Evolutionary conservation across 495 filamentous ascomycete genomes (phyloP), one percentile per base, ranked within the genome.

Genomic region (Tuber melanosporum): DNA sequence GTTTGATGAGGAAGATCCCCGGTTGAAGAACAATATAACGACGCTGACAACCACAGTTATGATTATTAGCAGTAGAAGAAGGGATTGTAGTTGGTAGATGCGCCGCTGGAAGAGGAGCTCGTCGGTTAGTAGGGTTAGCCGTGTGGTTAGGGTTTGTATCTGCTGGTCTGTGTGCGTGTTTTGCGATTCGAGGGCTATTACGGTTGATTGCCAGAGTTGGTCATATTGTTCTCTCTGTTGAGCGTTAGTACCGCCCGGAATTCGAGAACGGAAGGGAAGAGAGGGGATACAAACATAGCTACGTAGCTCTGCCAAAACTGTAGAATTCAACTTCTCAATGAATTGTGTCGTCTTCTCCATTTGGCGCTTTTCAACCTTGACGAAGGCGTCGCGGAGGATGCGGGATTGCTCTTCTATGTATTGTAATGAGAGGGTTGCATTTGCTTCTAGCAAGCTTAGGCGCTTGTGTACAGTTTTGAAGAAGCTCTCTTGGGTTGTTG

Each of bases 321-420:
- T 97, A 36, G 87, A 87, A 84, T 99, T 98, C 20, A 99, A 87
- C 26, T 88, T 90, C 79, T 94, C 89, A 39, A 99, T 87, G 83
- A 98, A 97, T 12, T 86, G 87, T 46, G 90, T 91, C 10, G 94
- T 94, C 83, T 95, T 97, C 45, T 89, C 86, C 46, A 97, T 86
- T 82, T 99, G 95, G 39, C 92, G 90, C 80, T 92, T 93, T 82
- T 98, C 95, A 66, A 97, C 93, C 83, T 94, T 94, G 70, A 88
- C 89, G 79, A 99, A 95, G 1, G 95, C 94, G 74, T 97, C 94
- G 26, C 94, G 92, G 4, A 99, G 88, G 73, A 97, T 93, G 69
- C 90, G 90, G 22, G 95, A 98, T 83, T 99, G 95, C 72, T 95
- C 92, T 85, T 98, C 94, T 79, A 99, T 98, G 83, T 98, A 99